phyloP scores from a whole-genome alignment of 2,329 filamentous ascomycete genomes.

The Trichoderma citrinoviride region DNA sequence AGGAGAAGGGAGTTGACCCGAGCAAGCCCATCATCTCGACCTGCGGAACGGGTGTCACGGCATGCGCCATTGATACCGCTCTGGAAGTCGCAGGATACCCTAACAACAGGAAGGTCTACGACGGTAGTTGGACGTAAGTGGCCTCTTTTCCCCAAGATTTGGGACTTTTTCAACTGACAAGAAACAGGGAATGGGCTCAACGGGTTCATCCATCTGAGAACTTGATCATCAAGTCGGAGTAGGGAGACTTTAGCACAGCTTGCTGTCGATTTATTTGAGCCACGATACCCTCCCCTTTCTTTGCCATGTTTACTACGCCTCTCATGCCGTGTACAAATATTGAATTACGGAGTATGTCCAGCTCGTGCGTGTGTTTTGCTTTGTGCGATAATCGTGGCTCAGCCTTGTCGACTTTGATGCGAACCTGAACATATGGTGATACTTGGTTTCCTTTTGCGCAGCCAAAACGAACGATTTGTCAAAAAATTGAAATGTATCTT shows the following conservation, averaged over 20 bases:
- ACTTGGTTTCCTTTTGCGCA: background rate
- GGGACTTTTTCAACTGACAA: background rate
- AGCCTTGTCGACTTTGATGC: slow-evolving; percentile 15
- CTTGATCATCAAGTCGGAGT: slow-evolving; percentile 56
- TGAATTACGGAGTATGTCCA: slow-evolving; percentile 14
- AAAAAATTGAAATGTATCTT: background rate
- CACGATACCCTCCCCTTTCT: slow-evolving; percentile 23
- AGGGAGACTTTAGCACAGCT: slow-evolving; percentile 21
- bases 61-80: slow-evolving; percentile 84
- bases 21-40: slow-evolving; percentile 78
- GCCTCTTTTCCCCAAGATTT: too few species aligned
- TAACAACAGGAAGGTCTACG: slow-evolving; percentile 74
- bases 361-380: slow-evolving; percentile 9
- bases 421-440: background rate
- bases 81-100: slow-evolving; percentile 72
- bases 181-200: slow-evolving; percentile 63
- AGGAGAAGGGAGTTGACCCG: slow-evolving; percentile 75
- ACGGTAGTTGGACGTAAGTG: slow-evolving; percentile 96
- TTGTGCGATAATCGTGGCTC: slow-evolving; percentile 22
- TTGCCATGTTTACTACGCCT: slow-evolving; percentile 4
- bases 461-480: background rate
- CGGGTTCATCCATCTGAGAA: slow-evolving; percentile 60
- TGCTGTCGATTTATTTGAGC: slow-evolving; percentile 19
- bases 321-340: slow-evolving; percentile 20
- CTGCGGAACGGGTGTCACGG: slow-evolving; percentile 93